Evolutionary conservation across 1,284 basidiomycete genomes (phyloP).

Genomic region (Boletellus deceptivus): DNA sequence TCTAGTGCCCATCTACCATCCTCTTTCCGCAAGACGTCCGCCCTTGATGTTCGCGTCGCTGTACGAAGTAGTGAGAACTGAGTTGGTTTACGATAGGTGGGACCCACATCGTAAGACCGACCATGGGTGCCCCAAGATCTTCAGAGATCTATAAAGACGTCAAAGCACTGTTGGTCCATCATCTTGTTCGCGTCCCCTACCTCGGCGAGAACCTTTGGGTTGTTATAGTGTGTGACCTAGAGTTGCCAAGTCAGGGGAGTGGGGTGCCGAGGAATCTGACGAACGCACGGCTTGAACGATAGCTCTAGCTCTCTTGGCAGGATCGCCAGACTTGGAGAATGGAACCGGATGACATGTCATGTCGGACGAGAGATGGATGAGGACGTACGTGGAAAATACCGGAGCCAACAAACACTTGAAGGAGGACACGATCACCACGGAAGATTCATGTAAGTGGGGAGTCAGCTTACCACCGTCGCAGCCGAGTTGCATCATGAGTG

Average conservation of each 20-base stretch:
- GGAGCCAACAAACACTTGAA: constrained; percentile 86
- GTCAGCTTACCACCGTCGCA: constrained; percentile 86
- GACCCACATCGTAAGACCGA: constrained; percentile 84
- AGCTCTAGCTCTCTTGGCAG: constrained; percentile 91
- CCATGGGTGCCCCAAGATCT: constrained; percentile 89
- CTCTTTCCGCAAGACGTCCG: constrained; percentile 51
- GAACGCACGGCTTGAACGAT: constrained; percentile 88
- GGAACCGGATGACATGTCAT: constrained; percentile 4
- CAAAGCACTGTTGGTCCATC: constrained; percentile 1
- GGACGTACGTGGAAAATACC: constrained; percentile 86
- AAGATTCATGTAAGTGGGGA: constrained; percentile 5
- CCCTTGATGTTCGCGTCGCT: constrained; percentile 67
- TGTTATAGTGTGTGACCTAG: constrained; percentile 93
- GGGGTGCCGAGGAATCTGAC: constrained; percentile 4
- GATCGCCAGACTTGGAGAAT: constrained; percentile 77
- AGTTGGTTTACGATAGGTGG: constrained; percentile 5
- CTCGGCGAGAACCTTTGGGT: constrained; percentile 82
- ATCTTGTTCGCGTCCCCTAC: constrained; percentile 33
- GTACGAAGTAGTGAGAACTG: constrained; percentile 7
- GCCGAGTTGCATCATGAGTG: constrained; percentile 99
- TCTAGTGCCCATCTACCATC: constrained; percentile 39
- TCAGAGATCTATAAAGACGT: constrained; percentile 67
- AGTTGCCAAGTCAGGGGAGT: constrained; percentile 10
- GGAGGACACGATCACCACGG: constrained; percentile 9
- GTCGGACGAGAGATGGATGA: background rate